phyloP scores from a whole-genome alignment of 345 rosid species.

The Moringa oleifera region DNA sequence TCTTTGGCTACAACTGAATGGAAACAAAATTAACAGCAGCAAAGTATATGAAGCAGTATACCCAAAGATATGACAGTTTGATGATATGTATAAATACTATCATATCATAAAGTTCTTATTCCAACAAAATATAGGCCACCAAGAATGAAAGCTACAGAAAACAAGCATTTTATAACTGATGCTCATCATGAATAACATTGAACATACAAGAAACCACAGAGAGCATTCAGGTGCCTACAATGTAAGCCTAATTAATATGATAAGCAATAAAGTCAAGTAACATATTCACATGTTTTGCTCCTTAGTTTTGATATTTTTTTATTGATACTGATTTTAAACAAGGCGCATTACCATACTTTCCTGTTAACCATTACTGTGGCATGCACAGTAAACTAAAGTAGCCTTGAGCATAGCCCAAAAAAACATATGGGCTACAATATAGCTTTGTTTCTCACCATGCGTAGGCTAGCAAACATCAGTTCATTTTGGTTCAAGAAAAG shows the following conservation, averaged over 20 bases:
- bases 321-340: background rate
- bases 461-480: too few relatives aligned
- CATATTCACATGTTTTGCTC: too few relatives aligned
- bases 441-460: background rate
- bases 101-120: background rate
- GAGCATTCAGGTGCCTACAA: background rate
- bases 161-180: background rate
- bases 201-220: background rate
- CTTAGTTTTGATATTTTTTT: too few relatives aligned
- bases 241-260: background rate
- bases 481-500: too few relatives aligned
- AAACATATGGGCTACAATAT: background rate
- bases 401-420: background rate
- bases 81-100: too few relatives aligned
- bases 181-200: too few relatives aligned
- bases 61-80: background rate
- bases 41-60: background rate
- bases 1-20: constrained; percentile 25
- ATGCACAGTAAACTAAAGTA: background rate
- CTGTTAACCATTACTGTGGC: background rate
- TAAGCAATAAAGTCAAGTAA: background rate
- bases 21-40: constrained; percentile 2
- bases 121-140: background rate
- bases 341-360: background rate
- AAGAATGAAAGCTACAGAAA: background rate